Evolutionary conservation across 2,329 filamentous ascomycete species (phyloP).

Genomic region (Cercospora citrullina): DNA sequence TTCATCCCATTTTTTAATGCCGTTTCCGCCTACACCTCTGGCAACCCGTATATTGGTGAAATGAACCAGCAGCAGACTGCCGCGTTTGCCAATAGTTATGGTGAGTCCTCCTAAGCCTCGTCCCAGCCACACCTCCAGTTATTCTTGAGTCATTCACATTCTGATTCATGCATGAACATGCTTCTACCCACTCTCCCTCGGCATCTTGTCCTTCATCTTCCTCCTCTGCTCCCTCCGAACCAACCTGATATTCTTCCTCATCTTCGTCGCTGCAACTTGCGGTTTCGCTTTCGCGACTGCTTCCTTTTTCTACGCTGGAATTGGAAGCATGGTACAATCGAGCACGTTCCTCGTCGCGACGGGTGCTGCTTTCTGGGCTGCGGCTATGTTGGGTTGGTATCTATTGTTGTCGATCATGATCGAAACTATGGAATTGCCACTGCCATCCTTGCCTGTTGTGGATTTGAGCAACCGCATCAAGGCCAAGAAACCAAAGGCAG

Average conservation of each 20-base stretch:
- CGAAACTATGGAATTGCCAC: constrained; percentile 24
- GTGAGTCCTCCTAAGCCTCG: constrained; percentile 11
- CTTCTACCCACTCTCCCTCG: constrained; percentile 14
- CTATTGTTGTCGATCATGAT: background rate
- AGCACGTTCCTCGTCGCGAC: background rate
- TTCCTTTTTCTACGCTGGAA: background rate
- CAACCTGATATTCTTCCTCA: background rate
- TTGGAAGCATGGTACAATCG: background rate
- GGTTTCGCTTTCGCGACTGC: background rate
- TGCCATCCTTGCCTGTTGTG: constrained; percentile 23
- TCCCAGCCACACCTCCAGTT: too few species aligned
- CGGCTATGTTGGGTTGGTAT: background rate
- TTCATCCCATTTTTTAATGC: constrained; percentile 28
- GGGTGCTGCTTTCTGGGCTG: background rate
- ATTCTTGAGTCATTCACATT: too few species aligned
- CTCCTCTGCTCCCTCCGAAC: background rate
- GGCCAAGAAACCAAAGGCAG: constrained; percentile 19
- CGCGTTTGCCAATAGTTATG: constrained; percentile 24
- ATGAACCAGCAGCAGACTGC: constrained; percentile 22
- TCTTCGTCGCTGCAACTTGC: background rate
- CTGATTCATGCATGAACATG: too few species aligned
- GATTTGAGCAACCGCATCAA: constrained; percentile 24
- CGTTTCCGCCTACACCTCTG: constrained; percentile 25
- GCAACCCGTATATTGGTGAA: constrained; percentile 22
- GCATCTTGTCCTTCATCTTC: background rate